phyloP scores from a whole-genome alignment of 2,329 filamentous ascomycete genomes.

The Tolypocladium capitatum region DNA sequence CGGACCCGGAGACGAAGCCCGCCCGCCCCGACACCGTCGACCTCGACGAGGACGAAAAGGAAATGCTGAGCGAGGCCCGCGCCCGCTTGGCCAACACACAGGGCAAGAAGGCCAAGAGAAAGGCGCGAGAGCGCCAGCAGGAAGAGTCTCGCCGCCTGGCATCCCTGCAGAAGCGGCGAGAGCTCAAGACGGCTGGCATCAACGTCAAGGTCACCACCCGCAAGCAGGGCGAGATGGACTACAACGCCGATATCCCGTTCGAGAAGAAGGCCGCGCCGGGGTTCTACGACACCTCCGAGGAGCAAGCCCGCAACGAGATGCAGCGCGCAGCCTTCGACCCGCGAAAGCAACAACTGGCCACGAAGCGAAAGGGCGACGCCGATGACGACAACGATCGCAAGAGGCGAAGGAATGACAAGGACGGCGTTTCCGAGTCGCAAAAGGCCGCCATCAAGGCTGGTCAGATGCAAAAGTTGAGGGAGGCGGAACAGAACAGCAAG shows the following conservation, averaged over 20 bases:
- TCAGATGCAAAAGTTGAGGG: conserved; percentile 85
- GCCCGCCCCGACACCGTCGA: conserved; percentile 94
- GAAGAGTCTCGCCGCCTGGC: conserved; percentile 88
- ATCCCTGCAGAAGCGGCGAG: conserved; percentile 83
- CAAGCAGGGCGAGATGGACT: conserved; percentile 97
- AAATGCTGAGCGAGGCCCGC: conserved; percentile 96
- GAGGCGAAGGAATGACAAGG: conserved; percentile 78
- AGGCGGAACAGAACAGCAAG: conserved; percentile 95
- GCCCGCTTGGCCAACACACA: conserved; percentile 95
- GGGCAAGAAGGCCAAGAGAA: conserved; percentile 97
- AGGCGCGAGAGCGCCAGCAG: conserved; percentile 87
- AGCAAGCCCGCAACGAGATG: conserved; percentile 66
- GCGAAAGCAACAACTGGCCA: conserved; percentile 76
- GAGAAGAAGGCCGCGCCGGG: conserved; percentile 81
- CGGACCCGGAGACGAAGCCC: conserved; percentile 94
- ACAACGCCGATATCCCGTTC: conserved; percentile 97
- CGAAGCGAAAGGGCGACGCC: conserved; percentile 91
- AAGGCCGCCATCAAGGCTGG: conserved; percentile 87
- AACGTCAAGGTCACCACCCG: conserved; percentile 90
- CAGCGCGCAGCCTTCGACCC: conserved; percentile 82
- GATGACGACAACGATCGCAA: conserved; percentile 73
- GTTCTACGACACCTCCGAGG: conserved; percentile 87
- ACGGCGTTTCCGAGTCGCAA: conserved; percentile 61
- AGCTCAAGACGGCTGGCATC: conserved; percentile 94
- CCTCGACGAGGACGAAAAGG: conserved; percentile 97